Evolutionary conservation across 257 asterid genomes (phyloP).

Genomic region (Ajuga chamaepitys): DNA sequence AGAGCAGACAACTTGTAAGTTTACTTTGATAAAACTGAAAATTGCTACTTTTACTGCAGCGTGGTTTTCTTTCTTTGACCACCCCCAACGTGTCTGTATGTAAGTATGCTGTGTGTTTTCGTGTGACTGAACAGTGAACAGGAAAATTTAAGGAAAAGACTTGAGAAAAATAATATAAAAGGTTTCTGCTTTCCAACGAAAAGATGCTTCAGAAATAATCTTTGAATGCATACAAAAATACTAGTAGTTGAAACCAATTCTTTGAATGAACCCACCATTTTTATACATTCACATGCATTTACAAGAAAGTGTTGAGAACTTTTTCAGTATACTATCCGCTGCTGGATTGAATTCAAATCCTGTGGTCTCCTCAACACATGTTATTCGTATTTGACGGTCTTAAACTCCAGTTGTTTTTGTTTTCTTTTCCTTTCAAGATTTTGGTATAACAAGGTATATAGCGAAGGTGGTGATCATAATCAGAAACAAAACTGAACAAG

Average conservation of each 20-base stretch:
- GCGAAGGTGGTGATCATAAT: constrained; percentile 5
- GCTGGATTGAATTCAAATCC: constrained; percentile 8
- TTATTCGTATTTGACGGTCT: background rate
- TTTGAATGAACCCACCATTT: constrained; percentile 10
- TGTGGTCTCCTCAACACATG: background rate
- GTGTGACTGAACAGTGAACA: no score
- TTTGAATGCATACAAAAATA: constrained; percentile 10
- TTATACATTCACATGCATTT: constrained; percentile 10
- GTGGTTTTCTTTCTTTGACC: no score
- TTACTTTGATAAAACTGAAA: background rate
- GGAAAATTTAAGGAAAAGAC: background rate
- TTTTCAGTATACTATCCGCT: constrained; percentile 2
- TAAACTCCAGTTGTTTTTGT: background rate
- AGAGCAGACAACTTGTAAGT: background rate
- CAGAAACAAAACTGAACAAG: background rate
- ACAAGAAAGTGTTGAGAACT: constrained; percentile 10
- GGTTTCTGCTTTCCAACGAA: background rate
- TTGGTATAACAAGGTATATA: background rate
- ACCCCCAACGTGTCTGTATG: no score
- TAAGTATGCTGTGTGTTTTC: no score
- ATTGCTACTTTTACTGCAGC: background rate
- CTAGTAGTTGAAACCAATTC: background rate
- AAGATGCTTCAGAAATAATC: constrained; percentile 7
- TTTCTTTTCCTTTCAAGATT: background rate
- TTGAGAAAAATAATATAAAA: background rate